phyloP scores from a whole-genome alignment of 768 basidiomycete species.

The Lentinus brumalis region DNA sequence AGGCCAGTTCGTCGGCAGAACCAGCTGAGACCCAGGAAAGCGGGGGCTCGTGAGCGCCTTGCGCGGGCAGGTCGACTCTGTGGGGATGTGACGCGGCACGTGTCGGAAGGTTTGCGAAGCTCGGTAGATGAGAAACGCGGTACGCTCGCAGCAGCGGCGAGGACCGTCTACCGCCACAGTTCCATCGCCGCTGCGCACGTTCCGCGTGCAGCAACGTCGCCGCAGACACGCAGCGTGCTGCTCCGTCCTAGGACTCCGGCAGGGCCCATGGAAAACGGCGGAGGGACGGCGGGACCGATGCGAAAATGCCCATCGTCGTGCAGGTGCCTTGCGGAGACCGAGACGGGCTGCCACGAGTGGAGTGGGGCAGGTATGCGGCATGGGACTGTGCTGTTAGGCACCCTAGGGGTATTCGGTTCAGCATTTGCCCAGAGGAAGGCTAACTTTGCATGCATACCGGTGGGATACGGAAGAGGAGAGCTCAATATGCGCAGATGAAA shows the following conservation, averaged over 20 bases:
- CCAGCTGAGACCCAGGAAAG: not conserved
- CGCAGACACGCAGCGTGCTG: not conserved
- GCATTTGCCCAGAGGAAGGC: not conserved
- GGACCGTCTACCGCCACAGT: not conserved
- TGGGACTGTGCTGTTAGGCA: not conserved
- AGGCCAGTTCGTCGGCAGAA: too few relatives aligned
- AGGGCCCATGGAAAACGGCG: not conserved
- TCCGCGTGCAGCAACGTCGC: not conserved
- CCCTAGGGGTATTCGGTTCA: not conserved
- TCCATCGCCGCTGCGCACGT: not conserved
- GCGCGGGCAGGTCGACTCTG: not conserved
- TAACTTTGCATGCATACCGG: slow-evolving; percentile 1
- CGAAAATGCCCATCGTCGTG: slow-evolving; percentile 1
- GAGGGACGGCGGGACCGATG: not conserved
- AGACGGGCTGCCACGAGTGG: not conserved
- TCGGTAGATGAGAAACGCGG: slow-evolving; percentile 16
- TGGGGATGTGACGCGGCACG: not conserved
- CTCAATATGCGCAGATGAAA: not conserved
- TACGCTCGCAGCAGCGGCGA: slow-evolving; percentile 4
- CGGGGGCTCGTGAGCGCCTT: not conserved
- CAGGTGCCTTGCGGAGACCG: not conserved
- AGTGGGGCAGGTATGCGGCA: not conserved
- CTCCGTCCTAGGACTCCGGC: not conserved
- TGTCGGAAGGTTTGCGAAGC: slow-evolving; percentile 4
- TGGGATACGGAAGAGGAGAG: not conserved